Base-by-base conservation (phyloP, 129 eudicot genomes). In the Lonicera japonica region DNA sequence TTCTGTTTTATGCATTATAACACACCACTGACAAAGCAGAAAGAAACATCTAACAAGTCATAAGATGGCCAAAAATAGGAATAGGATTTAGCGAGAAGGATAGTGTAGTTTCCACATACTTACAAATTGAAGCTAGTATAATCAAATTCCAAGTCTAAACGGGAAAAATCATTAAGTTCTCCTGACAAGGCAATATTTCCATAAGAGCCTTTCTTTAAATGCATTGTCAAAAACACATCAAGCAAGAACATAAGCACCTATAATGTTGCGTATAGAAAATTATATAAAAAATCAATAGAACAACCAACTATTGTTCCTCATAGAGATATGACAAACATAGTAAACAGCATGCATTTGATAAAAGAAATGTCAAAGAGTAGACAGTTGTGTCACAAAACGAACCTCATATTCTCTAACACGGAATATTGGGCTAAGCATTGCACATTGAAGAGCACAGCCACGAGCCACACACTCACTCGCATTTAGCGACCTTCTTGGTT, bases 381-480 rank as follows among this genome's bases (percentile, higher is more conserved):
- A 4, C 10, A 38, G 43, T 38, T 21, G 23, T 38, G 66, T 24
- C 24, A 64, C 20, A 59, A 58, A 25, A 72, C 90, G 75, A 64
- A 94, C 99, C 96, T 94, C 89, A 43, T 88, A 94, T 1, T 94
- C 99, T 68, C 90, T 85, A 64, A 94, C 99, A 74, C 95, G 94
- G 65, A 76, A 81, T 64, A 43, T 66, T 13, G 99, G 96, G 74
- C 96, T 83, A 77, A 94, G 89, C 99, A 94, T 94, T 62, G 99
- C 99, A 70, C 94, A 94, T 16, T 94, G 99, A 41, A 94, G 79
- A 21, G 94, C 90, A 77, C 96, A 94, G n/a, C 99, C 99, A 77
- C 99, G 92, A 63, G 99, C 95, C 60, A 94, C 99, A 60, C 99
- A 94, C 69, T 94, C 99, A 65, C 99, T 94, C n/a, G 96, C 99